Evolutionary conservation across 163 green algal species (phyloP).

Genomic region (Scenedesmus sp.): DNA sequence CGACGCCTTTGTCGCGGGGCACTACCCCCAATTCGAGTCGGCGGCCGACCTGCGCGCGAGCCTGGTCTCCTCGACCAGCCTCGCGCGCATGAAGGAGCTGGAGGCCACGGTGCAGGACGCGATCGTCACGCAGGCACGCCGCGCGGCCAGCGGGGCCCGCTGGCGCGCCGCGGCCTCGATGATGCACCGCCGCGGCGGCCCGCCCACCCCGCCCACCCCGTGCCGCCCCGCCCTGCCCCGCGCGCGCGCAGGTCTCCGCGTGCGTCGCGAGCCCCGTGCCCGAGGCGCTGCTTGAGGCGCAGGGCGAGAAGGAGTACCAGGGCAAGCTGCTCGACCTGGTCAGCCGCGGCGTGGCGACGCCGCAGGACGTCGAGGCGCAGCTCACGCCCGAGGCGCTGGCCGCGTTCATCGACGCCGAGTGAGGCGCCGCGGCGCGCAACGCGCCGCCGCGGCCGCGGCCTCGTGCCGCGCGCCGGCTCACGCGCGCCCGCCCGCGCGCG

Average conservation of each 20-base stretch:
- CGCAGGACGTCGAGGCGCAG: constrained; percentile 40
- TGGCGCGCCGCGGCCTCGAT: too few relatives aligned
- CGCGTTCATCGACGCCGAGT: constrained; percentile 27
- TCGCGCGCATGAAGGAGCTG: constrained; percentile 33
- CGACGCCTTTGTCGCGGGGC: constrained; percentile 32
- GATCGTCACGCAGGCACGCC: constrained; percentile 39
- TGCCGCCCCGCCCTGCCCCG: background rate
- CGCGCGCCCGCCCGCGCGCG: too few relatives aligned
- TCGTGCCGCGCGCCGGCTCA: background rate
- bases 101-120: constrained; percentile 19
- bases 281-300: constrained; percentile 4
- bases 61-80: constrained; percentile 28
- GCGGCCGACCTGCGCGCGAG: constrained; percentile 24
- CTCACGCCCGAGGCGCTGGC: constrained; percentile 26
- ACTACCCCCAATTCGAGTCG: constrained; percentile 37
- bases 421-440: background rate
- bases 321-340: constrained; percentile 41
- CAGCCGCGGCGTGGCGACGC: constrained; percentile 16
- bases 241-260: constrained; percentile 19
- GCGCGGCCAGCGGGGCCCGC: too few relatives aligned
- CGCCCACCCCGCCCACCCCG: too few relatives aligned
- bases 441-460: too few relatives aligned
- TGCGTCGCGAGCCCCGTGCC: constrained; percentile 21
- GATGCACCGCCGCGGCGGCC: background rate
- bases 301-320: constrained; percentile 46